Percentiles rank a stretch among this genome's conserved stretches.
Evolutionary conservation across 352 stramenopile genomes (phyloP).

Genomic region (Phytophthora cactorum): DNA sequence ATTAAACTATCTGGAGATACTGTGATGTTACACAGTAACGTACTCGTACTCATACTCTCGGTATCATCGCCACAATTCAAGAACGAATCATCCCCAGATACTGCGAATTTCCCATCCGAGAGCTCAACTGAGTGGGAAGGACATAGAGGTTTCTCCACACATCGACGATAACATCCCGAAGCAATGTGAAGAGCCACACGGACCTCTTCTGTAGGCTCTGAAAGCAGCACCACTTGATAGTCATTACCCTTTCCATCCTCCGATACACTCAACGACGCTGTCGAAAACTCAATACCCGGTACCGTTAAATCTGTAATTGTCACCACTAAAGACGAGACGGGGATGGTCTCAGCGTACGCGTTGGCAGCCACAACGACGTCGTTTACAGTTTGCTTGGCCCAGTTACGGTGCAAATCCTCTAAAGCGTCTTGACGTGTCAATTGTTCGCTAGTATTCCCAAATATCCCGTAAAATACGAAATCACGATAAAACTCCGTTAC

Average conservation of each 20-base stretch:
- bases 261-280: conserved; percentile 62
- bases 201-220: conserved; percentile 63
- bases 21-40: conserved; percentile 71
- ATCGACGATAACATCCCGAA: conserved; percentile 66
- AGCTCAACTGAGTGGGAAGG: conserved; percentile 37
- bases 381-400: conserved; percentile 43
- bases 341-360: conserved; percentile 31
- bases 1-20: conserved; percentile 51
- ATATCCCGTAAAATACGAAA: conserved; percentile 21
- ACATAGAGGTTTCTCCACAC: conserved; percentile 36
- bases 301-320: conserved; percentile 59
- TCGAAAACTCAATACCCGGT: conserved; percentile 74
- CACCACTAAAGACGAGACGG: conserved; percentile 26
- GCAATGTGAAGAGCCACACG: conserved; percentile 49
- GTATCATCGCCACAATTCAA: conserved; percentile 32
- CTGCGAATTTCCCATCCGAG: conserved; percentile 10
- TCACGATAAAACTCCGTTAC: conserved; percentile 43
- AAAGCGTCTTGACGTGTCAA: conserved; percentile 28
- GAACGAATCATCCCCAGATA: conserved; percentile 11
- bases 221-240: conserved; percentile 75
- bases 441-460: conserved; percentile 8
- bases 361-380: conserved; percentile 31
- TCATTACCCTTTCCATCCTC: conserved; percentile 74
- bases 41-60: conserved; percentile 21
- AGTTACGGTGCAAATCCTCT: conserved; percentile 38